Evolutionary conservation across 2,329 filamentous ascomycete species (phyloP).

Genomic region (Cryphonectria nitschkei): DNA sequence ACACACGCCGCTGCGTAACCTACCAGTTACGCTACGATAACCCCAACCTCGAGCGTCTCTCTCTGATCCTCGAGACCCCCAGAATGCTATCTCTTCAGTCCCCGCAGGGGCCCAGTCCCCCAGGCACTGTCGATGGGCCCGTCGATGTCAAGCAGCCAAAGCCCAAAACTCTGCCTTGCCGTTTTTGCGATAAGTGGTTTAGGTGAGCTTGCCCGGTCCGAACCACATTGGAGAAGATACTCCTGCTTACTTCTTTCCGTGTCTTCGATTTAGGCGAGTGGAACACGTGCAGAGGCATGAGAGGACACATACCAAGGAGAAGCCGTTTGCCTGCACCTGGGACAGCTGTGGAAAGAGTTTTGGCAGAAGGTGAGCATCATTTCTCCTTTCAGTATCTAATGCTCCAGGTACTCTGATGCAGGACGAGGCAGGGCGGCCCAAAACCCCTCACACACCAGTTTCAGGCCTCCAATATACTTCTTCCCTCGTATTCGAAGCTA

Average conservation of each 20-base stretch:
- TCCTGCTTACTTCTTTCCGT: constrained; percentile 45
- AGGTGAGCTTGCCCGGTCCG: constrained; percentile 49
- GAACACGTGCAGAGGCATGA: constrained; percentile 68
- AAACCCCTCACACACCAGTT: not conserved
- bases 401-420: constrained; percentile 5
- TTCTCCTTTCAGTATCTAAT: constrained; percentile 18
- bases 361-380: constrained; percentile 59
- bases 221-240: constrained; percentile 34
- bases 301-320: constrained; percentile 67
- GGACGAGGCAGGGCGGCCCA: not conserved
- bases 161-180: constrained; percentile 65
- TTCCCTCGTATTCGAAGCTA: constrained; percentile 15
- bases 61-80: constrained; percentile 10
- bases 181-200: constrained; percentile 66
- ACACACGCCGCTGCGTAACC: constrained; percentile 17
- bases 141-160: constrained; percentile 60
- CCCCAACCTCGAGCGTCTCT: constrained; percentile 14
- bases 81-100: constrained; percentile 58
- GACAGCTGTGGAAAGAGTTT: constrained; percentile 65
- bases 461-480: constrained; percentile 5
- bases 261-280: constrained; percentile 55
- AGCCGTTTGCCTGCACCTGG: constrained; percentile 64
- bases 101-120: constrained; percentile 50
- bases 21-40: constrained; percentile 17
- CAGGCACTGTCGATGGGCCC: constrained; percentile 48